Evolutionary conservation across 148 eudicot species (phyloP), one percentile per base, ranked within the genome.

Genomic region (Camellia granthamiana): DNA sequence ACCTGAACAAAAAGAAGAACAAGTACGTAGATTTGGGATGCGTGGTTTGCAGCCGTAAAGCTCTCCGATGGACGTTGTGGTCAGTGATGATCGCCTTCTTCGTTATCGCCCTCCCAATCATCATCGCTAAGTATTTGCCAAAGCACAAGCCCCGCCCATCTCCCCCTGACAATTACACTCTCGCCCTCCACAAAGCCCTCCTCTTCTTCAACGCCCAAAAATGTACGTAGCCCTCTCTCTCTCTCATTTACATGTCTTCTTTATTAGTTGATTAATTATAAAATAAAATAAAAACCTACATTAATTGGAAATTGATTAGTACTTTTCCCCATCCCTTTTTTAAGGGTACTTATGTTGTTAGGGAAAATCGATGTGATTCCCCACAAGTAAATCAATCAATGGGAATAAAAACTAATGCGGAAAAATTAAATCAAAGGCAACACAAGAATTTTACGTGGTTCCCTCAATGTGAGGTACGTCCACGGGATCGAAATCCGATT

Each of bases 131-230:
- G 84, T 61, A 76, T 47, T 60, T 85, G 74, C 90, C 90, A 11
- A 83, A 87, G 84, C 91, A 85, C 81, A 79, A 85, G 38, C 10
- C 30, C 23, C 65, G 30, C 0, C 67, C 77, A 42, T 14, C 84
- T 64, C 88, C 85, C 0, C 88, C 85, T 19, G 90, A 90, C 49
- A 80, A 87, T 75, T 90, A 87, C 84, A 72, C 84, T 59, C n/a
- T 87, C 64, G 90, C 90, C 74, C 82, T 90, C 71, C 86, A 87
- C 43, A 88, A 88, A 77, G 88, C 93, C 38, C 91, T 90, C 18
- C 80, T 81, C 61, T 90, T 90, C 88, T 90, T 90, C 86, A 78
- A 90, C 77, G 93, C 90, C 76, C 93, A 90, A 58, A 88, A 90
- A 78, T 90, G 91, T 88, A 86, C 74, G 93, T 78, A 16, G 21